These are phyloP conservation scores for Populus pruinosa DNA, from an alignment of 345 rosid genomes.

Conservation along the genomic window DNA sequence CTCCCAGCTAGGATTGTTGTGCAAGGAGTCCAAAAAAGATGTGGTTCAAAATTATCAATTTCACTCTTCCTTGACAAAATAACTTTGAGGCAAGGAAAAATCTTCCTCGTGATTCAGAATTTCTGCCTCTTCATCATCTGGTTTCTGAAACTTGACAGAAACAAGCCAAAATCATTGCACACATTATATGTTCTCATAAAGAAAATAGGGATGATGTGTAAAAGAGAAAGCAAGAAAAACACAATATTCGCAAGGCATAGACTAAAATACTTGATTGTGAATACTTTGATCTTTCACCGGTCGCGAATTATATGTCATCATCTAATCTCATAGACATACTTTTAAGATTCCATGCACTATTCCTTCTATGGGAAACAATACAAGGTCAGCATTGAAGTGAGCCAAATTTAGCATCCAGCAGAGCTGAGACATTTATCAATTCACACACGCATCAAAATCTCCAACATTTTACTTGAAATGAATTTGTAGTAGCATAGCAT, in stretches of 20 bases:
- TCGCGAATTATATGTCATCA: neutral
- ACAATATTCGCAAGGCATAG: neutral
- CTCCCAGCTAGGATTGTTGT: neutral
- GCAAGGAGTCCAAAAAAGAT: neutral
- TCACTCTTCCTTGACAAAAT: conserved; percentile 74
- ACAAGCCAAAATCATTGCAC: neutral
- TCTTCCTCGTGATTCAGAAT: conserved; percentile 86
- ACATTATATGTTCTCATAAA: neutral
- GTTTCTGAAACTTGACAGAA: conserved; percentile 48
- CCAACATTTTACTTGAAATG: neutral
- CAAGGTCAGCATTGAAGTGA: neutral
- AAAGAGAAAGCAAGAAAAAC: neutral
- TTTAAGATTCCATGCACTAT: neutral
- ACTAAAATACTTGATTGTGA: neutral
- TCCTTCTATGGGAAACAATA: neutral
- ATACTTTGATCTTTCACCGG: neutral
- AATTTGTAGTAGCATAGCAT: neutral
- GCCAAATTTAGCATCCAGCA: neutral
- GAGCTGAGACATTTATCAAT: too few species aligned
- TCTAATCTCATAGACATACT: neutral
- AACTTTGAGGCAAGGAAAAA: conserved; percentile 78
- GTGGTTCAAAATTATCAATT: conserved; percentile 7
- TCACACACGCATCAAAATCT: neutral
- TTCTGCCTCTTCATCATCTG: conserved; percentile 84
- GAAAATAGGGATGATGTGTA: neutral